Percentiles rank a stretch among this genome's conserved stretches.
These are phyloP conservation scores for Sophora flavescens DNA, from an alignment of 306 rosid genomes.

Conservation along the genomic window DNA sequence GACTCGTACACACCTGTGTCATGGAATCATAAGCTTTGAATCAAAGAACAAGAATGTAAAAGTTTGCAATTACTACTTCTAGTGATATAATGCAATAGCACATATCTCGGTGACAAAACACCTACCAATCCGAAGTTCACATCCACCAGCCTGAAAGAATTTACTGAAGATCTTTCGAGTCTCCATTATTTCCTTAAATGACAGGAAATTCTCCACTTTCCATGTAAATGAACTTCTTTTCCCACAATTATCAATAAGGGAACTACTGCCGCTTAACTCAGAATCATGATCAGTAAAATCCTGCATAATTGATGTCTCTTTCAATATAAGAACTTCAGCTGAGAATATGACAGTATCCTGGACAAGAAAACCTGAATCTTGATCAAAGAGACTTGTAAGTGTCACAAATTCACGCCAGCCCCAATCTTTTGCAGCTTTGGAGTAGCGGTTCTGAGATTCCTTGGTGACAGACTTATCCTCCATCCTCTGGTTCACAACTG, in stretches of 20 bases:
- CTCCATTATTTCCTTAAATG: conserved; percentile 99
- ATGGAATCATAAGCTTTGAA: conserved; percentile 31
- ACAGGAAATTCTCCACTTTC: conserved; percentile 98
- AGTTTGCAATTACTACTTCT: conserved; percentile 36
- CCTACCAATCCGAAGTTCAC: conserved; percentile 99
- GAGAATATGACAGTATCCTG: conserved; percentile 96
- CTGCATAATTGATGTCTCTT: conserved; percentile 92
- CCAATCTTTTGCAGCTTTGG: conserved; percentile 99
- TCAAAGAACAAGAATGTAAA: conserved; percentile 44
- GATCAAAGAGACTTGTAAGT: conserved; percentile 98
- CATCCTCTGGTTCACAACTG: conserved; percentile 90
- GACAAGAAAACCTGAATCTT: conserved; percentile 97
- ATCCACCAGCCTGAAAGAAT: conserved; percentile 99
- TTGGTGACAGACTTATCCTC: conserved; percentile 98
- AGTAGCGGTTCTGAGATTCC: conserved; percentile 99
- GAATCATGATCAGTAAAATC: conserved; percentile 75
- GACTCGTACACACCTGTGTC: conserved; percentile 95
- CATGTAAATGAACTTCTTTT: conserved; percentile 93
- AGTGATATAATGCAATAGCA: conserved; percentile 39
- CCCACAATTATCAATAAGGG: conserved; percentile 58
- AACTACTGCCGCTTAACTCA: conserved; percentile 58
- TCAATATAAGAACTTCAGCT: conserved; percentile 96
- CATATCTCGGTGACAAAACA: conserved; percentile 18
- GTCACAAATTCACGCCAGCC: conserved; percentile 99
- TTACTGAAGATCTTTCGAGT: conserved; percentile 97